Evolutionary conservation across 2,329 filamentous ascomycete genomes (phyloP), one percentile per base, ranked within the genome.

Genomic region (Bipolaris zeicola): DNA sequence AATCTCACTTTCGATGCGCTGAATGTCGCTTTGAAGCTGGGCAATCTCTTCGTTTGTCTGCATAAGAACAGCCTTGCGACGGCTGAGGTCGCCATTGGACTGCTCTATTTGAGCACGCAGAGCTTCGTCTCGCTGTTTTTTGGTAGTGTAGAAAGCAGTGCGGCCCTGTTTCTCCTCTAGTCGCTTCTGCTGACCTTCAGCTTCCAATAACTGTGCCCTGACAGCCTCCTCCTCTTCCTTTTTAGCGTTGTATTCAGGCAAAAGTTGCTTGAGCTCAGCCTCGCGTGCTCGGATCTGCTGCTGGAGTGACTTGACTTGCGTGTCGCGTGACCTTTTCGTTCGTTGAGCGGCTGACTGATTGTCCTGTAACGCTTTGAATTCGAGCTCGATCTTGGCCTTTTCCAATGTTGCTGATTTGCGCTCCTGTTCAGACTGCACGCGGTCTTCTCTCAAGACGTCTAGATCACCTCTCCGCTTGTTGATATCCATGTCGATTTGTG

Each of bases 121-220:
- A 82, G 87, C 97, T 34, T 86, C 85, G 74, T 99, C 94, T 41
- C 96, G 88, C 72, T 98, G 92, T 7, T 86, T 85, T 79, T 96
- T 96, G 74, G 87, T 96, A 70, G 85, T 89, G 76, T 96, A 99
- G 60, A 92, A 89, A 16, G 90, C 89, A 63, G 90, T 92, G 43
- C 94, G 89, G 41, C 89, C 92, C 77, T 99, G 94, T 76, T 99
- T 99, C 48, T 90, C 91, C 71, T 96, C 91, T 6, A 99, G 84
- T 36, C 93, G 88, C 62, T 90, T 87, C 39, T 91, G 85, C 5
- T 85, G 84, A 6, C 88, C 88, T 68, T 96, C 90, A 0, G 89
- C 89, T 47, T 89, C 83, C 44, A 92, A 89, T 10, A 98, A 82
- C 57, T 89, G 86, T 52, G 88, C 82, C 68, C 88, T 89, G 26